These are phyloP conservation scores for Calophaca sinica DNA, from an alignment of 306 rosid genomes.

Conservation along the genomic window DNA sequence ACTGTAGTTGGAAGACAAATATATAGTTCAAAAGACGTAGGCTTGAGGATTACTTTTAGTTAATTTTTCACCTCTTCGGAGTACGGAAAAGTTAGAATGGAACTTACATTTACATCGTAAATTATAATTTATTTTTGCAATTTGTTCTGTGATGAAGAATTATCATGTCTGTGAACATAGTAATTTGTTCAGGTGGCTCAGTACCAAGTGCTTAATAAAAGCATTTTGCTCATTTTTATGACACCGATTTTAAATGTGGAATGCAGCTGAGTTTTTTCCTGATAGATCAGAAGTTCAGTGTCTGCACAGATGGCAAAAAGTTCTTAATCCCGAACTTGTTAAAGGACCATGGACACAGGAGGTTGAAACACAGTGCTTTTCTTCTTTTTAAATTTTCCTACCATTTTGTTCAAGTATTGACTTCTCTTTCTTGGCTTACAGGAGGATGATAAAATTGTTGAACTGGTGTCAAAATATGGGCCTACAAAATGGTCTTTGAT, in stretches of 20 bases:
- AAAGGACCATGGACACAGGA: constrained; percentile 98
- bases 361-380: constrained; percentile 58
- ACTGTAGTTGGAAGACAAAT: background rate
- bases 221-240: constrained; percentile 37
- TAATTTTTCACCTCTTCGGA: constrained; percentile 18
- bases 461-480: constrained; percentile 80
- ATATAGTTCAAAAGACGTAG: constrained; percentile 12
- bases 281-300: constrained; percentile 99
- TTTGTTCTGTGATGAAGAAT: constrained; percentile 8
- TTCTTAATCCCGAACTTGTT: constrained; percentile 95
- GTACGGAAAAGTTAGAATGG: constrained; percentile 2
- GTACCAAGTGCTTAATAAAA: constrained; percentile 29
- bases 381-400: constrained; percentile 14
- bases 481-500: constrained; percentile 97
- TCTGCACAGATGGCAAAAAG: constrained; percentile 99
- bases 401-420: constrained; percentile 42
- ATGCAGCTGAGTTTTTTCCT: constrained; percentile 89
- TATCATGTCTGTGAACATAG: constrained; percentile 12
- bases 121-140: constrained; percentile 2
- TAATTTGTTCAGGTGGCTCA: constrained; percentile 31
- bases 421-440: constrained; percentile 48
- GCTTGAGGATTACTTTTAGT: constrained; percentile 12
- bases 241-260: constrained; percentile 47
- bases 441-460: constrained; percentile 95
- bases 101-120: background rate